Conservation (phyloP, 768 basidiomycete genomes). For the Clavaria fumosa region DNA sequence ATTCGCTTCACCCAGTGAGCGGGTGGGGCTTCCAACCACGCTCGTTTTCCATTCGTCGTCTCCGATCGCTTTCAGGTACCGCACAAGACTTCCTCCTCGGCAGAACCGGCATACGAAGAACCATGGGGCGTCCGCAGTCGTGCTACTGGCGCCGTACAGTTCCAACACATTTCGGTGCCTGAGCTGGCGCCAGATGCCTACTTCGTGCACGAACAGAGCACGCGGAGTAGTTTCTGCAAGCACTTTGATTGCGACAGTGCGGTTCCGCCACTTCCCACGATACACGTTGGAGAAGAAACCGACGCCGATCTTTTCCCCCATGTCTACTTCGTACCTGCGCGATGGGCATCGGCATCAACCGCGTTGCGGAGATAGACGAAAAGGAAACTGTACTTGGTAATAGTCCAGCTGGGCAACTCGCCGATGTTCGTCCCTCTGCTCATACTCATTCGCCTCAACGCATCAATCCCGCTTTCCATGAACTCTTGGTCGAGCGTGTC, state of each 20-base stretch:
- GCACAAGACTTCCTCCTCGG: constrained; percentile 45
- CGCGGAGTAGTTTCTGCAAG: constrained; percentile 45
- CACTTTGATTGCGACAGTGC: constrained; percentile 58
- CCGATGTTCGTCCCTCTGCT: constrained; percentile 17
- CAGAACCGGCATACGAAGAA: constrained; percentile 68
- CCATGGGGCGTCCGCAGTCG: constrained; percentile 55
- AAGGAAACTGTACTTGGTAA: constrained; percentile 33
- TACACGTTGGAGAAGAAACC: constrained; percentile 73
- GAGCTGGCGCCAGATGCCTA: constrained; percentile 57
- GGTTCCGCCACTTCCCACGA: constrained; percentile 54
- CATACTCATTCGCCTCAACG: constrained; percentile 44
- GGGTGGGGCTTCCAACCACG: constrained; percentile 6
- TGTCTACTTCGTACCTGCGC: constrained; percentile 56
- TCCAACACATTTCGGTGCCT: constrained; percentile 56
- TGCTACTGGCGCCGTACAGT: constrained; percentile 65
- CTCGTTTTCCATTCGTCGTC: constrained; percentile 4
- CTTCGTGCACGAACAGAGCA: constrained; percentile 52
- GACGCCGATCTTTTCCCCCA: constrained; percentile 49
- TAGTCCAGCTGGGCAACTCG: constrained; percentile 58
- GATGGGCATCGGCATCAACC: not conserved
- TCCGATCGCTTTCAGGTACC: constrained; percentile 30
- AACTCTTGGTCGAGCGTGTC: constrained; percentile 55
- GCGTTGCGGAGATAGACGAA: not conserved
- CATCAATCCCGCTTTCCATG: constrained; percentile 58
- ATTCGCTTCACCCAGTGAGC: constrained; percentile 5